Evolutionary conservation across 2,329 filamentous ascomycete species (phyloP).

Genomic region (Graphilbum ipis-grandicollis): DNA sequence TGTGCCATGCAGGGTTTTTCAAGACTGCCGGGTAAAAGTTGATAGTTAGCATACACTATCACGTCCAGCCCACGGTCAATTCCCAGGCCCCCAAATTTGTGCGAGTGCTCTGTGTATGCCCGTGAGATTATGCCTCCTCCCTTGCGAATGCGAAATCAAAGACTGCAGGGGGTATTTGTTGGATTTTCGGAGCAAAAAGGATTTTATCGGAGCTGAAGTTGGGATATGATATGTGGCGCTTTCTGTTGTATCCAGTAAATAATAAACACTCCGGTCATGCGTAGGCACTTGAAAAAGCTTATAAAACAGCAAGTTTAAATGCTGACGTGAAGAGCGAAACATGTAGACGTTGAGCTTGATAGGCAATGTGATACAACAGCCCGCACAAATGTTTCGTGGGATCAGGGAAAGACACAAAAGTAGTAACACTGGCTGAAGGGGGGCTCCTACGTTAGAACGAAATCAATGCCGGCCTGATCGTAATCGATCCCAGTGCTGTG

Average conservation of each 20-base stretch:
- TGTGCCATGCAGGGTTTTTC: slow-evolving; percentile 91
- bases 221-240: too few relatives aligned
- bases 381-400: neutral
- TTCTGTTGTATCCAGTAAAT: too few relatives aligned
- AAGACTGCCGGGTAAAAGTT: slow-evolving; percentile 40
- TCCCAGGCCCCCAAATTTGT: neutral
- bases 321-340: too few relatives aligned
- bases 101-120: neutral
- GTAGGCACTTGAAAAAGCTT: too few relatives aligned
- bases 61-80: neutral
- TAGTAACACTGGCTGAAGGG: slow-evolving; percentile 13
- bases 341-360: too few relatives aligned
- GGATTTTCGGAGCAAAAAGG: too few relatives aligned
- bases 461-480: slow-evolving; percentile 74
- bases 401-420: neutral
- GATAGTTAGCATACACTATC: slow-evolving; percentile 1
- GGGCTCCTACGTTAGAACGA: slow-evolving; percentile 72
- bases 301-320: too few relatives aligned
- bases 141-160: too few relatives aligned
- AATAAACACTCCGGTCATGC: too few relatives aligned
- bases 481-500: slow-evolving; percentile 39
- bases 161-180: too few relatives aligned
- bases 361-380: neutral
- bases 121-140: neutral
- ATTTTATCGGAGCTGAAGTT: too few relatives aligned